Conservation (phyloP, 208 protist species). For the Acanthamoeba lenticulata region DNA sequence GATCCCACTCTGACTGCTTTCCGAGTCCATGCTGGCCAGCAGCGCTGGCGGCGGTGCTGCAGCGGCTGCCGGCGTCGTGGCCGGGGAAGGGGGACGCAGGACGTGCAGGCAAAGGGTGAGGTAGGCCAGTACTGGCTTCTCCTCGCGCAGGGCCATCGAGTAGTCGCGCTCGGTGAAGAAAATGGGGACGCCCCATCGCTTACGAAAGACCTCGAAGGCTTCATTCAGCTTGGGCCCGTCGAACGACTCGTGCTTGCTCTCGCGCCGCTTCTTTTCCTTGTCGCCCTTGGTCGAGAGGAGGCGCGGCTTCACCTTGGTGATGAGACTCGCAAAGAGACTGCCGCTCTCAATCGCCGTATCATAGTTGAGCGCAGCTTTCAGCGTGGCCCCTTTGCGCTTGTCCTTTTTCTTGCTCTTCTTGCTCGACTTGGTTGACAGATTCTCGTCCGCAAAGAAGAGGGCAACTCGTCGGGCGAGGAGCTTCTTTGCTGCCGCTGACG, state of each 20-base stretch:
- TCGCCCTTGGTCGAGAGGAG: neutral
- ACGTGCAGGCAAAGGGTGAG: neutral
- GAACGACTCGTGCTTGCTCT: neutral
- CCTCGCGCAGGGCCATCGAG: neutral
- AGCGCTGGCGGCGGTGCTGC: neutral
- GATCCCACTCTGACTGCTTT: too few relatives aligned
- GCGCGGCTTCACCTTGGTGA: neutral
- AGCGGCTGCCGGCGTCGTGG: neutral
- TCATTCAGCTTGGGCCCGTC: neutral
- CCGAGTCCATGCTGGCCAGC: too few relatives aligned
- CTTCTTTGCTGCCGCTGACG: neutral
- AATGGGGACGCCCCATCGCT: neutral
- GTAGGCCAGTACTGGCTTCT: neutral
- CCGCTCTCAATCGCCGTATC: neutral
- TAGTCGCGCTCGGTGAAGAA: neutral
- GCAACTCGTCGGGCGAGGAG: neutral
- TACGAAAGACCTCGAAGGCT: neutral
- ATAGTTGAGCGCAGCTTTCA: neutral
- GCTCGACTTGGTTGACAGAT: neutral
- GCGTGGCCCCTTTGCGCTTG: neutral
- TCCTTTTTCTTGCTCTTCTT: neutral
- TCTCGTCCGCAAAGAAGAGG: neutral
- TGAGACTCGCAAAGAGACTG: neutral
- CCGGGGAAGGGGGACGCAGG: neutral
- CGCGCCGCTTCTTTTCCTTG: neutral